Conservation (phyloP, 2,329 filamentous ascomycete genomes). For the Ophiobolus disseminans region DNA sequence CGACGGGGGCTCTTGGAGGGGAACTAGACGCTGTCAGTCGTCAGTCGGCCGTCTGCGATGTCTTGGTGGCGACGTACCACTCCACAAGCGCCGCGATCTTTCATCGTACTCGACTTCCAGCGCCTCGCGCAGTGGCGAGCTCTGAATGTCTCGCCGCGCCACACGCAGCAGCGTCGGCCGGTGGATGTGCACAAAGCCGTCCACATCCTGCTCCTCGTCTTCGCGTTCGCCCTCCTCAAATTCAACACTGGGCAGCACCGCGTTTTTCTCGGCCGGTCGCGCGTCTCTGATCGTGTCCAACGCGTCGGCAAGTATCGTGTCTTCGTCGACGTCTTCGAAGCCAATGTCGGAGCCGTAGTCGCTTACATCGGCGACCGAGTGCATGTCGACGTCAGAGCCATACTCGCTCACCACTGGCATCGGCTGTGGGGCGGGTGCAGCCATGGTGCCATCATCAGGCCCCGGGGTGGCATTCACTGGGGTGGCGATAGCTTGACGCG, state of each 20-base stretch:
- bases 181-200: conserved; percentile 57
- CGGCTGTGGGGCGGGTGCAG: conserved; percentile 14
- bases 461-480: background rate
- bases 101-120: conserved; percentile 54
- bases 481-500: conserved; percentile 14
- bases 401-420: conserved; percentile 60
- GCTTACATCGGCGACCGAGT: conserved; percentile 51
- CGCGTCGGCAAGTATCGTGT: conserved; percentile 46
- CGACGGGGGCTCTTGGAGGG: conserved; percentile 30
- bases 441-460: conserved; percentile 37
- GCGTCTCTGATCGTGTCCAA: conserved; percentile 16
- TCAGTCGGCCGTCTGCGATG: conserved; percentile 35
- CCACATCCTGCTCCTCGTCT: conserved; percentile 33
- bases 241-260: conserved; percentile 28
- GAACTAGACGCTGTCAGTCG: conserved; percentile 50
- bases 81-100: conserved; percentile 45
- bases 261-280: conserved; percentile 9
- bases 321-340: conserved; percentile 61
- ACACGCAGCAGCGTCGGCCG: conserved; percentile 28
- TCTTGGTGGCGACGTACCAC: conserved; percentile 30
- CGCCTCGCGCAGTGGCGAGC: conserved; percentile 33
- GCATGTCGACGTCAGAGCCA: conserved; percentile 67
- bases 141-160: conserved; percentile 15
- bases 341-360: conserved; percentile 73
- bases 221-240: conserved; percentile 28